Base-by-base conservation (phyloP, 441 rosid genomes). In the Isatis lusitanica region DNA sequence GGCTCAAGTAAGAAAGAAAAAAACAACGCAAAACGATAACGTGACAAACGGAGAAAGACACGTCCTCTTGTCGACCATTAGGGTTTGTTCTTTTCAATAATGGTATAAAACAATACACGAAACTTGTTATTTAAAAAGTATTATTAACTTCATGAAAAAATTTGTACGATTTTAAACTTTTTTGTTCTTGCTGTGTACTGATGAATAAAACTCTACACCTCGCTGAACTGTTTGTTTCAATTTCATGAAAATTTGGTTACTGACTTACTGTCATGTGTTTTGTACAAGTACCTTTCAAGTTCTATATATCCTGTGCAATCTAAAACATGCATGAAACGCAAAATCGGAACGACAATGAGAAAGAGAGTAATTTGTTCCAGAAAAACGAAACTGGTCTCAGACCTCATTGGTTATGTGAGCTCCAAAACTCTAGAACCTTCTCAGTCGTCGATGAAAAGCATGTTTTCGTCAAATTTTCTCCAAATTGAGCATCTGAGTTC, bases 401-500 rank as follows among this genome's bases (percentile, higher is more conserved):
- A 36, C 9, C 40, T 36, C 40, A 36, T 11, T 10, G 12, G 40
- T 36, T 36, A 8, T 36, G 40, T 36, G 40, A 9, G 11, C 40
- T 36, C 40, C 40, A 9, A 9, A 36, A 36, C 40, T 36, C 11
- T 36, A 36, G 3, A 36, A 36, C 11, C 10, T 36, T 36, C 12
- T 36, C 39, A 36, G 3, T 36, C 39, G 2, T 36, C 39, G 39
- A 36, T 9, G 39, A 36, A 36, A 36, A 36, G 11, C 39, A 8
- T 36, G 9, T 36, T 9, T 36, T 36, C 40, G 40, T 36, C 40
- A 36, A 8, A 36, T 3, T 9, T 9, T 36, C 6, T 40, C 82
- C 79, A 24, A 70, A 74, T n/a, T 68, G 78, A 66, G 77, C 77
- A 71, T 76, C 79, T 44, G 48, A 15, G 33, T 76, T 78, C 17